Evolutionary conservation across 192 early-diverging fungal genomes (phyloP), one percentile per base, ranked within the genome.

Genomic region (Gamsiella multidivaricata): DNA sequence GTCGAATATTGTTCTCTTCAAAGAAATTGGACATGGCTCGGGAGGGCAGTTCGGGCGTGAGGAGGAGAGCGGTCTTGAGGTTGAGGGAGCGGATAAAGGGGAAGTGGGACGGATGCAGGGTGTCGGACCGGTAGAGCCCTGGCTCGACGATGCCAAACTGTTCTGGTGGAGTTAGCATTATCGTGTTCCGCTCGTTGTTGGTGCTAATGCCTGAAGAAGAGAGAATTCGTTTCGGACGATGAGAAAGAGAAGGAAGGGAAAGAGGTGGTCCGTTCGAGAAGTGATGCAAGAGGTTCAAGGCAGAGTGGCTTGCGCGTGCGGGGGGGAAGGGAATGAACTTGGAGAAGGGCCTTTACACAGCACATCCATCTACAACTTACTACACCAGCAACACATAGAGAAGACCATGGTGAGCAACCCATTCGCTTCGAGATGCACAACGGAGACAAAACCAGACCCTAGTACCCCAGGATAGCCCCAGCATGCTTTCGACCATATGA

Each of bases 121-220:
- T 89, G 39, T 90, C 90, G 15, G 92, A 93, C 5, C 97, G 90
- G 70, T 97, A 97, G 3, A 98, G 82, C 17, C 93, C 93, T 41
- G 86, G 85, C 61, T 98, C 96, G 20, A 98, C 94, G 47, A 92
- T 92, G 22, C 94, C 95, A 82, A 95, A 97, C 8, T 92, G 88
- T 58, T 97, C 95, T 26, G 93, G 93, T 39, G 89, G 89, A 23
- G 80, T 83, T 4, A 89, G 45, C 62, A 89, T 76, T 5, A 6
- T 31, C 15, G 11, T 17, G 31, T 55, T n/a, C n/a, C n/a, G n/a
- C n/a, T n/a, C n/a, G 3, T 0, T 37, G 15, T 3, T n/a, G 9
- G 51, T 4, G 33, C 2, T 34, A 8, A 29, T 55, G 20, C n/a
- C n/a, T n/a, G n/a, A n/a, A n/a, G n/a, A n/a, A n/a, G n/a, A n/a